These are phyloP conservation scores for Cercospora sesami DNA, from an alignment of 2,329 filamentous ascomycete genomes.

Conservation along the genomic window DNA sequence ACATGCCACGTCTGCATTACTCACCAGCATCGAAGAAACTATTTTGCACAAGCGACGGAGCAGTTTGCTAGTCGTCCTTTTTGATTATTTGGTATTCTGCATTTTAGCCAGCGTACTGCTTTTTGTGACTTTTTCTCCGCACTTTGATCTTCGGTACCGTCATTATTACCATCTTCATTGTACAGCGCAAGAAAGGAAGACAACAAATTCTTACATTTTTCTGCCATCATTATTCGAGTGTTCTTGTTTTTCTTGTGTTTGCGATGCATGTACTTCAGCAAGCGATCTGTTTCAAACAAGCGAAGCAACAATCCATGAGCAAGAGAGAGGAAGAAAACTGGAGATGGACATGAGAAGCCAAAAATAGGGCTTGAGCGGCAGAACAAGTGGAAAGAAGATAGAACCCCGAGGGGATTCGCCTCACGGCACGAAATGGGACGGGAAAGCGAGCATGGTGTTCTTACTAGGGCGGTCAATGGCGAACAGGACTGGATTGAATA, in stretches of 20 bases:
- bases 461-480: not conserved
- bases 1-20: not conserved
- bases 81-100: not conserved
- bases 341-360: not conserved
- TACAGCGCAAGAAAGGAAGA: not conserved
- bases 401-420: constrained; percentile 3
- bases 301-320: not conserved
- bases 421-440: constrained; percentile 17
- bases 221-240: not conserved
- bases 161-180: constrained; percentile 9
- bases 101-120: not conserved
- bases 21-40: not conserved
- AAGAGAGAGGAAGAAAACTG: not conserved
- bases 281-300: not conserved
- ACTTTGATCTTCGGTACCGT: constrained; percentile 2
- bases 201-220: not conserved
- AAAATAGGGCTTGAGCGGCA: not conserved
- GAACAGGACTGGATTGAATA: not conserved
- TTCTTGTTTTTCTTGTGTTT: not conserved
- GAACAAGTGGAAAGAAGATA: not conserved
- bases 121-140: not conserved
- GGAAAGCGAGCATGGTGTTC: not conserved
- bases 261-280: not conserved
- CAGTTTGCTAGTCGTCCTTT: not conserved
- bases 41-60: constrained; percentile 25